These are phyloP conservation scores for Ganoderma lingzhi DNA, from an alignment of 1,284 basidiomycete species.

Conservation along the genomic window DNA sequence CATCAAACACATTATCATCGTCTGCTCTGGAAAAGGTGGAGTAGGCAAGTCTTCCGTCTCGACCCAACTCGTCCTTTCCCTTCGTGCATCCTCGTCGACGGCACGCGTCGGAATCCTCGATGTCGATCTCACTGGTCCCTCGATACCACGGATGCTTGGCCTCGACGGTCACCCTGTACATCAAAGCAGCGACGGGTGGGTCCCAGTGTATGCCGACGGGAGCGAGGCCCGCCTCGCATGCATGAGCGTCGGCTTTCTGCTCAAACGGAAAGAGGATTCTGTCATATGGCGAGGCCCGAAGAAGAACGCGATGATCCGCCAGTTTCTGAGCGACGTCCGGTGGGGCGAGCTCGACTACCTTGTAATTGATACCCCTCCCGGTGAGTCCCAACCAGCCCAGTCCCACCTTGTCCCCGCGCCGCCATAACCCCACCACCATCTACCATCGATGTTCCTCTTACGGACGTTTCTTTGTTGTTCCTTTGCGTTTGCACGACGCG, in stretches of 20 bases:
- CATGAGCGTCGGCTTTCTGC: conserved; percentile 97
- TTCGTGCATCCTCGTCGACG: conserved; percentile 72
- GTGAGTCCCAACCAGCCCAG: conserved; percentile 52
- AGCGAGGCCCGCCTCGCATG: conserved; percentile 78
- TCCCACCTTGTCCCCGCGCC: background rate
- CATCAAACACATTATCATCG: conserved; percentile 91
- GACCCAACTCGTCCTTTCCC: conserved; percentile 90
- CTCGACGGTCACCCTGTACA: conserved; percentile 88
- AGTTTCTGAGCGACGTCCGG: conserved; percentile 95
- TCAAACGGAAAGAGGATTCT: conserved; percentile 90
- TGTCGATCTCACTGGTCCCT: conserved; percentile 96
- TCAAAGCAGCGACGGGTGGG: conserved; percentile 96
- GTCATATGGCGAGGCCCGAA: conserved; percentile 99
- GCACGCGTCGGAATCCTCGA: conserved; percentile 91
- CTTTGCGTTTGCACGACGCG: background rate
- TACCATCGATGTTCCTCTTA: background rate
- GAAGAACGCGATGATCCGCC: conserved; percentile 99
- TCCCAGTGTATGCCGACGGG: conserved; percentile 94
- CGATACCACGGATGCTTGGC: conserved; percentile 97
- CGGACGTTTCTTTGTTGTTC: background rate
- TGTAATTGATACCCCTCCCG: conserved; percentile 97
- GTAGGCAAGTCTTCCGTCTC: conserved; percentile 98
- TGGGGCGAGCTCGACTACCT: conserved; percentile 98
- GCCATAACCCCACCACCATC: background rate
- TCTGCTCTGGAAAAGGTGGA: conserved; percentile 96